Conservation (phyloP, 805 yeast genomes). For the Cyberlindnera xylosilytica region DNA sequence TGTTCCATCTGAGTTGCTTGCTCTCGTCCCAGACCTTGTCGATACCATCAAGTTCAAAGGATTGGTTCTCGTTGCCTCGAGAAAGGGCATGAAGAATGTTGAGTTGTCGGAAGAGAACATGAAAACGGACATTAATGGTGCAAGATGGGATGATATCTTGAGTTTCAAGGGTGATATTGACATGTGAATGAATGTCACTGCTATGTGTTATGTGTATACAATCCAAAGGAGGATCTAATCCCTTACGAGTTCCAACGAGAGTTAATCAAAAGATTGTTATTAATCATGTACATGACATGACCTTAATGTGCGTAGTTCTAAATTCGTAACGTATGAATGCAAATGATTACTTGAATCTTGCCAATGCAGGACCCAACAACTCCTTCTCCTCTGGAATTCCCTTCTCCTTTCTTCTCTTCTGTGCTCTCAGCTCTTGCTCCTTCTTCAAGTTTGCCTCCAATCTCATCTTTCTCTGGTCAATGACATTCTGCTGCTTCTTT, state of each 20-base stretch:
- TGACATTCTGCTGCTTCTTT: conserved; percentile 79
- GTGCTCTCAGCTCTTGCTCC: conserved; percentile 70
- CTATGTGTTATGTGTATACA: background rate
- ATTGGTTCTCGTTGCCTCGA: conserved; percentile 73
- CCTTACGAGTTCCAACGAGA: no score
- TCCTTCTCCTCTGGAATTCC: conserved; percentile 52
- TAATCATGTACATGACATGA: no score
- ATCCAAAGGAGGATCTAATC: background rate
- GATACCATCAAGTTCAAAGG: conserved; percentile 79
- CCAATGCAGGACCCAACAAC: conserved; percentile 37
- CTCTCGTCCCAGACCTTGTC: conserved; percentile 70
- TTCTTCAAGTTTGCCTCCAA: conserved; percentile 68
- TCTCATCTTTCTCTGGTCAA: conserved; percentile 79
- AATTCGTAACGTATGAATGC: no score
- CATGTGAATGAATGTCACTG: conserved; percentile 29
- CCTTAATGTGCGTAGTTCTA: no score
- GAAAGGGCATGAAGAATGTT: conserved; percentile 31
- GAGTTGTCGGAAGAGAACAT: conserved; percentile 12
- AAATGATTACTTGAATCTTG: conserved; percentile 31
- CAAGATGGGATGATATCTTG: conserved; percentile 58
- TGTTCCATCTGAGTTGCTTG: conserved; percentile 66
- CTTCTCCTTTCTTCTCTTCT: conserved; percentile 39
- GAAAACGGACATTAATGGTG: conserved; percentile 51
- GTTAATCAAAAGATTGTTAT: no score
- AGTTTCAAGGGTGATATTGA: conserved; percentile 63